These are phyloP conservation scores for Globisporangium apiculatum DNA, from an alignment of 352 stramenopile genomes.

Conservation along the genomic window DNA sequence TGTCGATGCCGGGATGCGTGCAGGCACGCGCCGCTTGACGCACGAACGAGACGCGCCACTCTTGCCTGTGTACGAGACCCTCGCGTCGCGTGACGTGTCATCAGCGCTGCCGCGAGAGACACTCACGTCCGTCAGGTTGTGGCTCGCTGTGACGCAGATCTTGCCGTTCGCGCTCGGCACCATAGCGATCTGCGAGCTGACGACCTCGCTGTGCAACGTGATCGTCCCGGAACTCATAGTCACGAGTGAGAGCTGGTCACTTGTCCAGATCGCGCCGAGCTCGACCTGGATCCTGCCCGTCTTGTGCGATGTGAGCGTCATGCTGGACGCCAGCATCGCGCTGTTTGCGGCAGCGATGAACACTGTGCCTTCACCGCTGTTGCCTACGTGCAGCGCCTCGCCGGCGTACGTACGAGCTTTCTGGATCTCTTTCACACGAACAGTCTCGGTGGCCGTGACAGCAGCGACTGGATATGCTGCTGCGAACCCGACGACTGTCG, in stretches of 20 bases:
- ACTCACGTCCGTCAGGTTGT: constrained; percentile 1
- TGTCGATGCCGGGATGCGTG: neutral
- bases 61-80: constrained; percentile 3
- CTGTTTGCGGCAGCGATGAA: constrained; percentile 2
- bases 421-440: constrained; percentile 4
- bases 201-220: neutral
- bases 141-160: neutral
- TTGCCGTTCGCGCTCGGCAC: constrained; percentile 2
- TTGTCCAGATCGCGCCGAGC: constrained; percentile 2
- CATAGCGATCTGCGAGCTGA: constrained; percentile 1
- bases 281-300: constrained; percentile 2
- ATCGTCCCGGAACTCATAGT: constrained; percentile 1
- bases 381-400: constrained; percentile 1
- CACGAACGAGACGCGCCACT: neutral
- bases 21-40: neutral
- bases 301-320: constrained; percentile 3
- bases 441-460: neutral
- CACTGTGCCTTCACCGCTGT: constrained; percentile 5
- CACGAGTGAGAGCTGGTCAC: neutral
- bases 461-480: neutral
- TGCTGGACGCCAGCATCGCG: constrained; percentile 2
- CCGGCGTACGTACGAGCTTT: neutral
- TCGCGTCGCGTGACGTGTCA: neutral
- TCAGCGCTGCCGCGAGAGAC: neutral
- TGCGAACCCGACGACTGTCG: neutral